Evolutionary conservation across 2,329 filamentous ascomycete species (phyloP), one percentile per base, ranked within the genome.

Genomic region (Cladorrhinum sp.): DNA sequence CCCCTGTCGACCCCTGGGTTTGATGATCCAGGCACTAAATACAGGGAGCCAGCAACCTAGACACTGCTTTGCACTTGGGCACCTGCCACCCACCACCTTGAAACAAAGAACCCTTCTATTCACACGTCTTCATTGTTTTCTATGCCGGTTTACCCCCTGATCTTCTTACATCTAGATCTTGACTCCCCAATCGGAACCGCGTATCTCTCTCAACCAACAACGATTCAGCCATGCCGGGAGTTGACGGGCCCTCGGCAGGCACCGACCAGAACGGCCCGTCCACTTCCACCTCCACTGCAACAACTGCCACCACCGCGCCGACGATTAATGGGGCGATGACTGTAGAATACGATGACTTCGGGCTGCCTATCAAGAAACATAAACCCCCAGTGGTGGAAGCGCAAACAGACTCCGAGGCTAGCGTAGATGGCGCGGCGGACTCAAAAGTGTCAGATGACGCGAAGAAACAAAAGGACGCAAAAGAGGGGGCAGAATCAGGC

Each of bases 291-390:
- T 13, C 32, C 3, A 36, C 32, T 9, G 6, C 16, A 45, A 20
- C 41, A 18, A 45, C 16, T 10, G 16, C 4, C 7, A 29, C 57
- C 7, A 29, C 57, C 22, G 45, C 48, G 25, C 54, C 63, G n/a
- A 53, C 60, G 9, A 56, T 52, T 22, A 38, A 60, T 59, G 58
- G 24, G n/a, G 27, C 50, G 27, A 62, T 54, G 53, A 58, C 58
- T 23, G 48, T 63, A 54, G 84, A 88, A 68, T 75, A 86, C 61
- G 88, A 91, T 72, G 88, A 91, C 66, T 91, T 91, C 71, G 88
- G 88, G 55, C 76, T 91, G 64, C 87, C 87, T 18, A 81, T 88
- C 63, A 80, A 78, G 71, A 83, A 79, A 73, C 68, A 74, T 71
- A 57, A 45, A 45, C n/a, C 25, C 32, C 16, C 61, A 1, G 32